Evolutionary conservation across 306 rosid species (phyloP).

Genomic region (Vigna radiata): DNA sequence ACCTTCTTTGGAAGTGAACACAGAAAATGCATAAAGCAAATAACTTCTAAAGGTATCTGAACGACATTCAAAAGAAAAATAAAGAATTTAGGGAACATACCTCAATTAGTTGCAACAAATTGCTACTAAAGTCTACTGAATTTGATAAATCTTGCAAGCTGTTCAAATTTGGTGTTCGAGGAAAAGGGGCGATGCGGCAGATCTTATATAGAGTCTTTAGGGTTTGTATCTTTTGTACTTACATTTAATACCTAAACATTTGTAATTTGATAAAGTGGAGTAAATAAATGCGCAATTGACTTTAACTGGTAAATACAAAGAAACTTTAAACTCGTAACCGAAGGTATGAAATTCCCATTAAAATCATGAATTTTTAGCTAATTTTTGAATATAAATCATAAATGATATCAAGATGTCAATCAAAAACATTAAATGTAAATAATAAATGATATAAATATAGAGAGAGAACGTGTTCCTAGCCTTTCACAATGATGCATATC

Average conservation of each 20-base stretch:
- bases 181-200: not conserved
- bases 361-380: not conserved
- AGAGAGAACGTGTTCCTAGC: no score
- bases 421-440: not conserved
- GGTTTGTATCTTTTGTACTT: constrained; percentile 24
- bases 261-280: not conserved
- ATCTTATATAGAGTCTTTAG: not conserved
- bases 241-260: not conserved
- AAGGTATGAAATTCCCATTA: not conserved
- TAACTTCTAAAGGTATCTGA: not conserved
- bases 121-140: not conserved
- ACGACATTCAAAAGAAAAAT: constrained; percentile 16
- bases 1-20: no score
- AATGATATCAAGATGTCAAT: not conserved
- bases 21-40: no score
- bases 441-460: not conserved
- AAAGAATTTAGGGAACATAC: constrained; percentile 2
- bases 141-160: not conserved
- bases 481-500: no score
- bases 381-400: not conserved
- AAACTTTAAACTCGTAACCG: constrained; percentile 14
- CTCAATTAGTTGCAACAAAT: not conserved
- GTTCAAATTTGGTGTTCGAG: not conserved
- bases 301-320: not conserved
- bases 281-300: constrained; percentile 3